Percentiles rank a stretch among this genome's conserved stretches.
Evolutionary conservation across 768 basidiomycete genomes (phyloP).

Genomic region (Roridomyces roridus): DNA sequence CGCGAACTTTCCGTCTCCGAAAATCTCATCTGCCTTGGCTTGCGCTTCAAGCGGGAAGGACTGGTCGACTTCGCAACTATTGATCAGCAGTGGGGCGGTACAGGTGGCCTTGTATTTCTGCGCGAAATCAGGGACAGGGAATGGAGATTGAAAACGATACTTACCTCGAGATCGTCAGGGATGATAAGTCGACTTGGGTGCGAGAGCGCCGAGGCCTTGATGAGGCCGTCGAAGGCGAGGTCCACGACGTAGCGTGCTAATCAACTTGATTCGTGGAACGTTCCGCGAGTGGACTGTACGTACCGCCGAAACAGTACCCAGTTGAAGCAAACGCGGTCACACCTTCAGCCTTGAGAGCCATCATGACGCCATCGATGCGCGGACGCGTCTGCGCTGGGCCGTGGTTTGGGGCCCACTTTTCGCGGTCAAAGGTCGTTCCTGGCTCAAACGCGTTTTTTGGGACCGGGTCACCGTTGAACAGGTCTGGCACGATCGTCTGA

Average conservation of each 20-base stretch:
- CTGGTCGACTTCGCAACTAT: too few species aligned
- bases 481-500: constrained; percentile 23
- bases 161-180: constrained; percentile 40
- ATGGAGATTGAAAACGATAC: too few species aligned
- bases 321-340: background rate
- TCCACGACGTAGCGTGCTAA: constrained; percentile 34
- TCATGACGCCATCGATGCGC: background rate
- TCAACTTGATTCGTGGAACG: background rate
- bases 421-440: background rate
- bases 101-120: too few species aligned
- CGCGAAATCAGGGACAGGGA: too few species aligned
- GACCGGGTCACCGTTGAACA: constrained; percentile 25
- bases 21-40: too few species aligned
- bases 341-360: background rate
- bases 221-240: constrained; percentile 33
- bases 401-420: background rate
- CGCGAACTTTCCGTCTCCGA: too few species aligned
- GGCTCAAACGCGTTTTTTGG: too few species aligned
- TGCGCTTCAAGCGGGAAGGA: too few species aligned
- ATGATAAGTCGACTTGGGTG: constrained; percentile 39
- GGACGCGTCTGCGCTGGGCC: background rate
- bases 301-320: constrained; percentile 4
- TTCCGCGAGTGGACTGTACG: background rate
- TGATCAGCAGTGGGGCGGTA: too few species aligned
- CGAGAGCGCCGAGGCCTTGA: constrained; percentile 30